Evolutionary conservation across 805 yeast genomes (phyloP).

Genomic region (Candida andamanensis): DNA sequence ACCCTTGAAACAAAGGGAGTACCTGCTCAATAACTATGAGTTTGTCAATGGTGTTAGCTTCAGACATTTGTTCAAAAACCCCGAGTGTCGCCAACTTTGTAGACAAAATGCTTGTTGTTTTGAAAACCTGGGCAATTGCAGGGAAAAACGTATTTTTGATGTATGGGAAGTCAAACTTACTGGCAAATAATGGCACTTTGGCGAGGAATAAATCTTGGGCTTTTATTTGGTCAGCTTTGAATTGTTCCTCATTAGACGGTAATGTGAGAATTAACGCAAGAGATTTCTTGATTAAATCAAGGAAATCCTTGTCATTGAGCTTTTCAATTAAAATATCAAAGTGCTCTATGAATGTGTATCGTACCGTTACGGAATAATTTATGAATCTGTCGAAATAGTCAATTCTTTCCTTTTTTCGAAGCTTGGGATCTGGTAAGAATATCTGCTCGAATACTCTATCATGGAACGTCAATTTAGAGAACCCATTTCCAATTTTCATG

Average conservation of each 20-base stretch:
- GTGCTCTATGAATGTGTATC: conserved; percentile 38
- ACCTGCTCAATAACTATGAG: conserved; percentile 70
- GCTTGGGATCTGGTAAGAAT: conserved; percentile 20
- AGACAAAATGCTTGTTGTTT: conserved; percentile 77
- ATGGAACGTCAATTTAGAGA: conserved; percentile 75
- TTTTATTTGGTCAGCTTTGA: conserved; percentile 24
- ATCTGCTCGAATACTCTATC: conserved; percentile 56
- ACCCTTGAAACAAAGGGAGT: conserved; percentile 68
- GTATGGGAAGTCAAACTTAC: conserved; percentile 57
- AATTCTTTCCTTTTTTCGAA: conserved; percentile 15
- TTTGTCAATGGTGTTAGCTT: conserved; percentile 60
- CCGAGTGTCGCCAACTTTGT: conserved; percentile 67
- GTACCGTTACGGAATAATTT: conserved; percentile 25
- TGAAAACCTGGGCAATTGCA: conserved; percentile 62
- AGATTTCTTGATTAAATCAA: conserved; percentile 42
- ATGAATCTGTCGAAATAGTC: conserved; percentile 22
- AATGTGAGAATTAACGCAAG: conserved; percentile 29
- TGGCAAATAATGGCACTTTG: conserved; percentile 37
- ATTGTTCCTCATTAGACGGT: conserved; percentile 23
- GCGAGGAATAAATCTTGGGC: conserved; percentile 52
- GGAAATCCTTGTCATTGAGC: conserved; percentile 49
- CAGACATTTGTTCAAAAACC: conserved; percentile 54
- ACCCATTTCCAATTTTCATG: conserved; percentile 54
- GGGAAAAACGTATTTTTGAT: conserved; percentile 77
- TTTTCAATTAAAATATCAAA: conserved; percentile 43